Percentiles rank a stretch among this genome's conserved stretches.
Evolutionary conservation across 345 rosid genomes (phyloP).

Genomic region (Hypericum androsaemum): DNA sequence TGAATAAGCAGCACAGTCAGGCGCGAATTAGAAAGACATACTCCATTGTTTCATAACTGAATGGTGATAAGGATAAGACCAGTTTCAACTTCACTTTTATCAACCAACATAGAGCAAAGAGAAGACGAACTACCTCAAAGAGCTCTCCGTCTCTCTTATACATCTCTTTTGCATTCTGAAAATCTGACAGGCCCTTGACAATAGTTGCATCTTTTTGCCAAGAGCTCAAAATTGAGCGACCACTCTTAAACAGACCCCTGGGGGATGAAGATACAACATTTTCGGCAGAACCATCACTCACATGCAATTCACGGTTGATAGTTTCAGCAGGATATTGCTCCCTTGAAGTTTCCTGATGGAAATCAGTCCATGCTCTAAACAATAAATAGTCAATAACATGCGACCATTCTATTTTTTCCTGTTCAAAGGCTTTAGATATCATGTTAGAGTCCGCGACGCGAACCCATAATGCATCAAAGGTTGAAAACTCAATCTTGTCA

Average conservation of each 20-base stretch:
- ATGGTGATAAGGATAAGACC: background rate
- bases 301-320: constrained; percentile 26
- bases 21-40: constrained; percentile 7
- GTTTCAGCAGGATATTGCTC: constrained; percentile 26
- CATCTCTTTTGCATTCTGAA: constrained; percentile 55
- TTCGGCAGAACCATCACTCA: constrained; percentile 20
- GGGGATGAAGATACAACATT: constrained; percentile 30
- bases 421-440: constrained; percentile 47
- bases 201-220: constrained; percentile 37
- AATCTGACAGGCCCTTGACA: constrained; percentile 36
- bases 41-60: background rate
- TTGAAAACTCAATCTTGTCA: constrained; percentile 26
- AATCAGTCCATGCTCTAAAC: constrained; percentile 44
- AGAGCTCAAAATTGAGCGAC: constrained; percentile 32
- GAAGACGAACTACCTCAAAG: constrained; percentile 47
- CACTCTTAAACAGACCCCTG: constrained; percentile 28
- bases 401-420: constrained; percentile 43
- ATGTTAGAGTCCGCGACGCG: constrained; percentile 53
- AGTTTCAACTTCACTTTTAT: constrained; percentile 5
- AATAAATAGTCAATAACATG: constrained; percentile 30
- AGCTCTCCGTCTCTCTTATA: constrained; percentile 80
- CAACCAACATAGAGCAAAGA: constrained; percentile 12
- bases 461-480: constrained; percentile 45
- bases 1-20: constrained; percentile 12
- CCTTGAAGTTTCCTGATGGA: constrained; percentile 28